Percentiles rank a stretch among this genome's conserved stretches.
These are phyloP conservation scores for Colletotrichum sp. DNA, from an alignment of 2,329 filamentous ascomycete genomes.

Conservation along the genomic window DNA sequence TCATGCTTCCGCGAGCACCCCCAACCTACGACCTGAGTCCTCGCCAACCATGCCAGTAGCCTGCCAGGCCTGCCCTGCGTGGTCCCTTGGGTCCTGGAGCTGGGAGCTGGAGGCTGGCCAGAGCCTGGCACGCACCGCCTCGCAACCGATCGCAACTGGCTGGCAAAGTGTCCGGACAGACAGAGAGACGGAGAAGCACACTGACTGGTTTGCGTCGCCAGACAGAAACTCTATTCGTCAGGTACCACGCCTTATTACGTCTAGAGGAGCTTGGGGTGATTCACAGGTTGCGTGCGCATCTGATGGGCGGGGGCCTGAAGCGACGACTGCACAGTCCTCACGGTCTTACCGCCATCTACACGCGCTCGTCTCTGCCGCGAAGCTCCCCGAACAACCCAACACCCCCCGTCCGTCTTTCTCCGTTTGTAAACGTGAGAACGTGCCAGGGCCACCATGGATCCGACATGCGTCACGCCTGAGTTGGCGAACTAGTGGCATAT, in stretches of 20 bases:
- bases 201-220: background rate
- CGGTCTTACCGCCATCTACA: conserved; percentile 3
- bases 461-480: background rate
- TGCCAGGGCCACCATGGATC: background rate
- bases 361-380: background rate
- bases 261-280: background rate
- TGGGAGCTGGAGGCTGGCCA: background rate
- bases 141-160: background rate
- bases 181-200: background rate
- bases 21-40: background rate
- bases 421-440: background rate
- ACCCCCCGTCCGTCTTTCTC: background rate
- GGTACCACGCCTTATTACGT: background rate
- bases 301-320: conserved; percentile 3
- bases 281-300: background rate
- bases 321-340: background rate
- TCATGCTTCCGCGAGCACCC: conserved; percentile 9
- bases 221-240: background rate
- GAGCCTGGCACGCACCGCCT: conserved; percentile 1
- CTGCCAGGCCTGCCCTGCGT: background rate
- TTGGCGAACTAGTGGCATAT: background rate
- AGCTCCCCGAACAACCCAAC: background rate
- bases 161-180: background rate
- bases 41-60: background rate
- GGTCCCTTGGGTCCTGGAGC: background rate